A percentile compares a stretch with the other conserved stretches of the same genome.
Evolutionary conservation across 2,329 filamentous ascomycete species (phyloP).

Genomic region (Cercospora sojina): DNA sequence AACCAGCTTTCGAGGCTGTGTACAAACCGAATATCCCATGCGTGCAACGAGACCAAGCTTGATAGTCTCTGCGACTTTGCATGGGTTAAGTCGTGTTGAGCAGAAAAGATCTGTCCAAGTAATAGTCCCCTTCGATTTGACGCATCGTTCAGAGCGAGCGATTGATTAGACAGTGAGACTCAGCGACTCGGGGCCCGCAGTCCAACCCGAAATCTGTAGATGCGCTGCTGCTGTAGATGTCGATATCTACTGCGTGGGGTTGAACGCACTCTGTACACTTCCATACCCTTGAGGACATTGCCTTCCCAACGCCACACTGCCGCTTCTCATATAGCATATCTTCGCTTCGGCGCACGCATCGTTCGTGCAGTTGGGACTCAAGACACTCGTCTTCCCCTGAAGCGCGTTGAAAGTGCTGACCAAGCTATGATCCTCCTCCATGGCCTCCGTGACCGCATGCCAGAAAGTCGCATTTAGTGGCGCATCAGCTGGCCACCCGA

Average conservation of each 20-base stretch:
- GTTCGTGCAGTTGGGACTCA: constrained; percentile 54
- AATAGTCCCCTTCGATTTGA: too few relatives aligned
- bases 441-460: constrained; percentile 58
- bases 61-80: too few relatives aligned
- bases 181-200: too few relatives aligned
- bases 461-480: constrained; percentile 61
- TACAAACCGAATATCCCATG: too few relatives aligned
- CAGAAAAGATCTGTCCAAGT: too few relatives aligned
- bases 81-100: too few relatives aligned
- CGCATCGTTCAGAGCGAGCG: too few relatives aligned
- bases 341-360: constrained; percentile 54
- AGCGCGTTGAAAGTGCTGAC: constrained; percentile 52
- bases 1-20: too few relatives aligned
- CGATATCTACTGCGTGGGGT: neutral
- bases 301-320: constrained; percentile 53
- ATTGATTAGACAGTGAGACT: too few relatives aligned
- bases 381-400: constrained; percentile 54
- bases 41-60: too few relatives aligned
- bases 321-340: constrained; percentile 60
- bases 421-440: constrained; percentile 53
- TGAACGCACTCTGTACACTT: constrained; percentile 45
- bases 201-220: too few relatives aligned
- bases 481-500: constrained; percentile 48
- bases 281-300: constrained; percentile 54
- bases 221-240: too few relatives aligned